Evolutionary conservation across 1,139 yeast species (phyloP), one percentile per base, ranked within the genome.

Genomic region (Zygosaccharomyces sapae): DNA sequence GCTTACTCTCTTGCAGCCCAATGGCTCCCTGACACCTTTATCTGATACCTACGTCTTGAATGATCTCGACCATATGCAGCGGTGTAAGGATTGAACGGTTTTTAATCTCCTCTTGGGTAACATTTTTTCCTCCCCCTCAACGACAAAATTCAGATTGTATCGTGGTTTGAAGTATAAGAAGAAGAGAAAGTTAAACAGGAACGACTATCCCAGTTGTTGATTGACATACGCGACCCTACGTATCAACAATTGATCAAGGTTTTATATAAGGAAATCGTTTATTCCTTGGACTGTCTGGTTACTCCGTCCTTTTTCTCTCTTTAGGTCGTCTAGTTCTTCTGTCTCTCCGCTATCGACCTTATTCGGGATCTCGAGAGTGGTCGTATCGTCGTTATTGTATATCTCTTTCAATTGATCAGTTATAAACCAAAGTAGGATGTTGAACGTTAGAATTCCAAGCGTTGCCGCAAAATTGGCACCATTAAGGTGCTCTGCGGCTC

Each of bases 401-500:
- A 5, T 5, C 7, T 3, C 7, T 22, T 5, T 22, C 25, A 22
- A 22, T 22, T 22, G 25, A 7, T 22, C 25, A 5, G 9, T 22
- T 22, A 22, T 22, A 22, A 22, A 22, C 5, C 7, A 22, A 22
- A 22, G 8, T 22, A 22, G 25, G 25, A 39, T 31, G 33, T 46
- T 49, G 46, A 42, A 29, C 42, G 45, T 47, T 41, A 49, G 45
- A 27, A 35, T 49, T 25, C 45, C 52, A 30, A 41, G 37, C 29
- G 33, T 36, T 3, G 30, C 47, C 13, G 46, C 49, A 38, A 34
- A 24, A 29, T 13, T 38, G 41, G 24, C 49, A 10, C 48, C 55
- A 25, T 46, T 22, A 22, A 41, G 45, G 38, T 24, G 35, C 13
- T 48, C 43, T 25, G 47, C 55, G 33, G 31, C 50, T 41, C 58